These are phyloP conservation scores for Sporisorium iseilematis-ciliati DNA, from an alignment of 1,284 basidiomycete species.

Conservation along the genomic window DNA sequence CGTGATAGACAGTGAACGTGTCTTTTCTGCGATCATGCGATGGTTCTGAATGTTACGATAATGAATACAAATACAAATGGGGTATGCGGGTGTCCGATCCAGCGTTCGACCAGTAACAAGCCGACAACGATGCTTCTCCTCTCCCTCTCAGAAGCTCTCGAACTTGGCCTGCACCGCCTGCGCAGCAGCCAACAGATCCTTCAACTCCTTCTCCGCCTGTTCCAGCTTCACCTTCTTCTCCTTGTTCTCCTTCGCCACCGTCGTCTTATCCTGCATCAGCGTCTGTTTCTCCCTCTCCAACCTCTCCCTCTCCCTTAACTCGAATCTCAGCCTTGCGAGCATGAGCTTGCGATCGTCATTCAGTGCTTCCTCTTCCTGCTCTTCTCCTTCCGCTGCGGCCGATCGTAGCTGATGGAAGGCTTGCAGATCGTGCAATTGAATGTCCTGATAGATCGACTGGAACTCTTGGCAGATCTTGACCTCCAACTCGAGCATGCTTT, in stretches of 20 bases:
- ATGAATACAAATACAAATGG: conserved; percentile 28
- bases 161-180: conserved; percentile 28
- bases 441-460: conserved; percentile 50
- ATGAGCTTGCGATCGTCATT: conserved; percentile 39
- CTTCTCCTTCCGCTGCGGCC: background rate
- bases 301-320: conserved; percentile 40
- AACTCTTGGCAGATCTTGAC: conserved; percentile 46
- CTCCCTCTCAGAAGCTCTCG: conserved; percentile 22
- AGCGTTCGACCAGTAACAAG: too few species aligned
- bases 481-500: conserved; percentile 47
- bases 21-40: background rate
- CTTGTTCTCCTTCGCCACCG: conserved; percentile 42
- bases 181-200: conserved; percentile 26
- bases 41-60: background rate
- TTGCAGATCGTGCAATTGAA: conserved; percentile 32
- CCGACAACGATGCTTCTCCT: too few species aligned
- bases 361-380: conserved; percentile 10
- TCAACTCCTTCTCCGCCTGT: conserved; percentile 32
- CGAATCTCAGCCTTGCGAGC: conserved; percentile 39
- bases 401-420: conserved; percentile 22
- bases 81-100: conserved; percentile 18
- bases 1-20: background rate
- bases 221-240: conserved; percentile 47
- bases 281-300: conserved; percentile 36
- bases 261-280: conserved; percentile 34